Conservation (phyloP, 2,329 filamentous ascomycete species). For the Apiospora aurea region DNA sequence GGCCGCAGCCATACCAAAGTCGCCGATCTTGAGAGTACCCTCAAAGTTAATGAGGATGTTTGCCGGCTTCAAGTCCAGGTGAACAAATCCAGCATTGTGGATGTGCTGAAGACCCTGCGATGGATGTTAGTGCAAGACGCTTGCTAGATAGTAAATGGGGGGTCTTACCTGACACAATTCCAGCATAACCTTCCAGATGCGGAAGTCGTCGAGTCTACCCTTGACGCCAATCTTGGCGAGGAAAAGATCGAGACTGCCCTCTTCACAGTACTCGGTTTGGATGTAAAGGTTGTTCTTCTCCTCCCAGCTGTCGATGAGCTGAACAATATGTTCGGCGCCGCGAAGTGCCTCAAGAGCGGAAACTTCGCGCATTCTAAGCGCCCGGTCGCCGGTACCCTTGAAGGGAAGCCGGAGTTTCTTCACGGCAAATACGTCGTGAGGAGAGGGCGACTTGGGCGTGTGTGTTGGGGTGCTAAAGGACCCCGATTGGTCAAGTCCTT, state of each 20-base stretch:
- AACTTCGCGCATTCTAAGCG: constrained; percentile 85
- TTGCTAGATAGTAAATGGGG: neutral
- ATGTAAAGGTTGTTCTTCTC: constrained; percentile 87
- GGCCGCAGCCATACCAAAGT: constrained; percentile 81
- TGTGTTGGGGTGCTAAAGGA: constrained; percentile 56
- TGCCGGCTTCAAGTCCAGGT: constrained; percentile 85
- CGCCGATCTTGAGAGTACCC: constrained; percentile 82
- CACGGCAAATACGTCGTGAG: constrained; percentile 80
- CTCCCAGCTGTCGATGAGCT: constrained; percentile 89
- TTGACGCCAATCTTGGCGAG: constrained; percentile 82
- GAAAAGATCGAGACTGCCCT: constrained; percentile 88
- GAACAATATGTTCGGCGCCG: constrained; percentile 84
- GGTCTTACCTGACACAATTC: constrained; percentile 79
- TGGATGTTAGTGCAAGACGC: constrained; percentile 31
- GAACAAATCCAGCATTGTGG: constrained; percentile 85
- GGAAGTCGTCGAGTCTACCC: constrained; percentile 91
- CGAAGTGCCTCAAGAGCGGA: constrained; percentile 77
- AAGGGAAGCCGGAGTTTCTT: constrained; percentile 90
- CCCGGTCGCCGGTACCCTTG: constrained; percentile 79
- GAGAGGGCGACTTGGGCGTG: constrained; percentile 60
- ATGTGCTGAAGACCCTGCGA: constrained; percentile 85
- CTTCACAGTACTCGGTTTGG: constrained; percentile 95
- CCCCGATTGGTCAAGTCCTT: constrained; percentile 49
- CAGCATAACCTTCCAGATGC: constrained; percentile 97
- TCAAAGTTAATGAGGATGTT: constrained; percentile 85